Evolutionary conservation across 2,329 filamentous ascomycete genomes (phyloP).

Genomic region (Penicillium sp.): DNA sequence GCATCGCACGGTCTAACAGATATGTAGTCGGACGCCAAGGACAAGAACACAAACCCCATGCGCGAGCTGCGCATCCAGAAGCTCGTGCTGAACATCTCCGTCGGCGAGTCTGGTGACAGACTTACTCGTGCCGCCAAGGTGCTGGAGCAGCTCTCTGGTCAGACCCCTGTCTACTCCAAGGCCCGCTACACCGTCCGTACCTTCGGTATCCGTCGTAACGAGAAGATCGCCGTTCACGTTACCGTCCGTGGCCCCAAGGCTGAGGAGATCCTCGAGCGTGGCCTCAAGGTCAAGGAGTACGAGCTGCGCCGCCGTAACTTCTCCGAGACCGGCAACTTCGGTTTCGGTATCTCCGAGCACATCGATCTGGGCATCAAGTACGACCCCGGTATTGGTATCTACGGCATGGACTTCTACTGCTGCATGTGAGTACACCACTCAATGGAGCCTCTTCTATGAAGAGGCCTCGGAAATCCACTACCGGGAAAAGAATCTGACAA

Average conservation of each 20-base stretch:
- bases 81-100: conserved; percentile 98
- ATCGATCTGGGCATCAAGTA: conserved; percentile 99
- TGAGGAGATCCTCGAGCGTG: conserved; percentile 99
- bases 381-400: conserved; percentile 96
- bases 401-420: conserved; percentile 99
- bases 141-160: conserved; percentile 98
- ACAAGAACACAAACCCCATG: conserved; percentile 96
- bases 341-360: conserved; percentile 99
- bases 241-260: conserved; percentile 99
- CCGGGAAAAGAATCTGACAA: conserved; percentile 29
- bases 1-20: conserved; percentile 20
- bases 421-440: conserved; percentile 69
- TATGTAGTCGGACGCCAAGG: conserved; percentile 62
- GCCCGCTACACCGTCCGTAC: conserved; percentile 99
- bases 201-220: conserved; percentile 99
- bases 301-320: conserved; percentile 99
- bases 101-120: conserved; percentile 99
- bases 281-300: conserved; percentile 99
- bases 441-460: background rate
- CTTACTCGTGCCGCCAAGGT: conserved; percentile 99
- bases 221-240: conserved; percentile 99
- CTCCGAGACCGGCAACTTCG: conserved; percentile 99
- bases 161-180: conserved; percentile 99
- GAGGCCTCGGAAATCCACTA: background rate
- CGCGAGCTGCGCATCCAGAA: conserved; percentile 99